Conservation (phyloP, 805 yeast genomes). For the Yarrowia sp. region DNA sequence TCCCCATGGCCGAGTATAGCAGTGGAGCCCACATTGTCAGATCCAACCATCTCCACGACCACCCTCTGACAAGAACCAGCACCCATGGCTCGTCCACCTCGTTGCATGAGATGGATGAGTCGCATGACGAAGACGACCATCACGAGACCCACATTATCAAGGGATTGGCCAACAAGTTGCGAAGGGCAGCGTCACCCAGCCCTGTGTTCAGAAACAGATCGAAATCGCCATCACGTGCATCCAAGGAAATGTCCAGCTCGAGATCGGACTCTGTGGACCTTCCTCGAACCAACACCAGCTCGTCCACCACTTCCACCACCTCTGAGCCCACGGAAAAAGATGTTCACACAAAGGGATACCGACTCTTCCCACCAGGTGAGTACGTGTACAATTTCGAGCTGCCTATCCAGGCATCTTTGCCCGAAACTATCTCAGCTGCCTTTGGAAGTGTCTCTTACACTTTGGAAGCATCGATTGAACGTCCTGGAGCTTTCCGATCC, state of each 20-base stretch:
- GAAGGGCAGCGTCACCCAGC: slow-evolving; percentile 33
- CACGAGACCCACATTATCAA: slow-evolving; percentile 26
- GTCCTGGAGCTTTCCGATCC: slow-evolving; percentile 83
- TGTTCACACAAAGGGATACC: slow-evolving; percentile 39
- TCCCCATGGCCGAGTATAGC: slow-evolving; percentile 39
- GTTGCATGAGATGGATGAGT: slow-evolving; percentile 6
- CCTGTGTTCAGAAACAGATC: slow-evolving; percentile 23
- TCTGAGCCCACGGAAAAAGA: slow-evolving; percentile 7
- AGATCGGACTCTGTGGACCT: not conserved
- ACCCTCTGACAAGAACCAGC: not conserved
- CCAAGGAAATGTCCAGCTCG: not conserved
- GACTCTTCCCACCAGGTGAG: slow-evolving; percentile 77
- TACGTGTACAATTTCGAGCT: slow-evolving; percentile 91
- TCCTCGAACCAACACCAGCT: not conserved
- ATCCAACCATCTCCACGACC: not conserved
- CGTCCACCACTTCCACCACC: not conserved
- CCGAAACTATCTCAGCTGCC: slow-evolving; percentile 73
- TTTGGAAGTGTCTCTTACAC: slow-evolving; percentile 76
- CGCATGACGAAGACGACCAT: slow-evolving; percentile 4
- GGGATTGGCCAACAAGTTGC: slow-evolving; percentile 29
- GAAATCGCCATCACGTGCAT: not conserved
- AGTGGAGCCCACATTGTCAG: slow-evolving; percentile 46
- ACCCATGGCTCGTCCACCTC: not conserved
- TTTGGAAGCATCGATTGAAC: slow-evolving; percentile 64
- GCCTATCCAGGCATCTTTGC: slow-evolving; percentile 73